Evolutionary conservation across 2,329 filamentous ascomycete genomes (phyloP).

Genomic region (Elsinoe batatas): DNA sequence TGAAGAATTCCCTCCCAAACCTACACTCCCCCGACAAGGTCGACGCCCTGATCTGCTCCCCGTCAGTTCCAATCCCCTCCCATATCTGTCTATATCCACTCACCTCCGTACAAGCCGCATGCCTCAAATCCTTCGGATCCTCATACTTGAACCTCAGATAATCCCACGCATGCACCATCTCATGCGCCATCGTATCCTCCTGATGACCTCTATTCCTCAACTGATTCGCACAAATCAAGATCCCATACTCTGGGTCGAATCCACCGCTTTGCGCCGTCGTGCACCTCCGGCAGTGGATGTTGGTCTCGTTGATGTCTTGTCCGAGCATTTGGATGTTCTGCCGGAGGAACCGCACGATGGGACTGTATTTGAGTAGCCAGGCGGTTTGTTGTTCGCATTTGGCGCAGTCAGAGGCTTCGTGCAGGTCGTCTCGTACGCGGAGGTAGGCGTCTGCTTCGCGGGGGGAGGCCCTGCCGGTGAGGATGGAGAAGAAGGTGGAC

Average conservation of each 20-base stretch:
- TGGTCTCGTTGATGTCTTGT: conserved; percentile 60
- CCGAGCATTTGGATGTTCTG: conserved; percentile 73
- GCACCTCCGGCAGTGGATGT: conserved; percentile 77
- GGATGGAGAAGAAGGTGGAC: conserved; percentile 77
- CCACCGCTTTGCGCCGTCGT: conserved; percentile 65
- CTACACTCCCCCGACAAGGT: conserved; percentile 91
- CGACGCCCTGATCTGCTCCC: conserved; percentile 64
- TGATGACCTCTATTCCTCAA: conserved; percentile 68
- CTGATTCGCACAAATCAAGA: conserved; percentile 87
- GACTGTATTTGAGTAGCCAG: conserved; percentile 76
- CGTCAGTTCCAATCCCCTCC: not conserved
- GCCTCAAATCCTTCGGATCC: conserved; percentile 69
- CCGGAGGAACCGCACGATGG: conserved; percentile 75
- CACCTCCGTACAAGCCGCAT: conserved; percentile 91
- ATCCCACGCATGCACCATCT: conserved; percentile 18
- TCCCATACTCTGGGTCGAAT: conserved; percentile 78
- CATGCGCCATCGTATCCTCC: conserved; percentile 52
- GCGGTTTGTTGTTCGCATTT: conserved; percentile 73
- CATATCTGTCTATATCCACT: conserved; percentile 18
- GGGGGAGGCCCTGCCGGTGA: conserved; percentile 60
- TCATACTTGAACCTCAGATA: conserved; percentile 56
- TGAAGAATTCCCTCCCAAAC: conserved; percentile 78
- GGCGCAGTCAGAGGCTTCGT: conserved; percentile 69
- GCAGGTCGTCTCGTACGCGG: conserved; percentile 60
- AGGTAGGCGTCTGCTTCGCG: conserved; percentile 68